Evolutionary conservation across 768 basidiomycete genomes (phyloP), one percentile per base, ranked within the genome.

Genomic region (Fistulinella prunicolor): DNA sequence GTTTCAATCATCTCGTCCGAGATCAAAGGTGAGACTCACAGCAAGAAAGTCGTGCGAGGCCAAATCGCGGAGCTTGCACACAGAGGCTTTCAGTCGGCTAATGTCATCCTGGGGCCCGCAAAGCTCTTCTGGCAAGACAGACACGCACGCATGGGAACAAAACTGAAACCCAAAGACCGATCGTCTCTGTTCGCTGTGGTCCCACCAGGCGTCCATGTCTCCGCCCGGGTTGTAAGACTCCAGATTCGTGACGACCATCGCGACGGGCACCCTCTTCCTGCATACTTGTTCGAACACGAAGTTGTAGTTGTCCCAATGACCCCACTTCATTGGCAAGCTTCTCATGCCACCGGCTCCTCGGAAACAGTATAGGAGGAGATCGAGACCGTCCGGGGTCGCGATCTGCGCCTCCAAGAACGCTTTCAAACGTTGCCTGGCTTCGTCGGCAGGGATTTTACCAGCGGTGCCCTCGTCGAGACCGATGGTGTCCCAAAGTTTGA

Each of bases 151-250:
- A 22, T 69, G 63, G 4, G 60, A 68, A 24, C 61, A 56, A 20
- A 72, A 61, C 21, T 55, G 41, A 50, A 76, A 71, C 7, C 59
- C 59, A 26, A 68, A 48, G 16, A 41, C 23, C 17, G 42, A 54
- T 51, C 73, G 66, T 4, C 37, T 40, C 9, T 20, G 38, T 38
- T 66, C 45, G 37, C 67, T 72, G 38, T 53, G 34, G 9, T 42
- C 36, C 70, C 70, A 74, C 74, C 73, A 75, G 42, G 47, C 36
- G 9, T 66, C 57, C 60, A 69, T 70, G 17, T 61, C 59, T 8
- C 55, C 53, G 34, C 54, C 47, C 0, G 50, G 50, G 12, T 65
- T 40, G 37, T 57, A 57, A 9, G 56, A 62, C 46, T 67, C 67
- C 5, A 70, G 49, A 17, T 60, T 41, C 2, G 63, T 69, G 40